Percentiles rank a stretch among this genome's conserved stretches.
Evolutionary conservation across 768 basidiomycete genomes (phyloP).

Genomic region (Russula griseocarnosa): DNA sequence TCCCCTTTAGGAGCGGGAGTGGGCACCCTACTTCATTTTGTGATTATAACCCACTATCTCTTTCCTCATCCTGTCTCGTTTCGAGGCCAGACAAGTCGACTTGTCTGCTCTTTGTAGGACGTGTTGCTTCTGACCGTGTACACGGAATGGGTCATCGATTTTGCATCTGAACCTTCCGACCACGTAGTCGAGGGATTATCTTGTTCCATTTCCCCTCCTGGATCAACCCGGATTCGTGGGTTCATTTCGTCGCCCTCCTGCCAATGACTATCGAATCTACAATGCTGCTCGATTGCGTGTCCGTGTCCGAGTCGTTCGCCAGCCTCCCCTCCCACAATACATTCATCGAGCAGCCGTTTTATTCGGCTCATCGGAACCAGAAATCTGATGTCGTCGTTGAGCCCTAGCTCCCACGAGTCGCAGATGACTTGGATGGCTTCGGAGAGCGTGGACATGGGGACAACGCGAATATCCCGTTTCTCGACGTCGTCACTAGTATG

Average conservation of each 20-base stretch:
- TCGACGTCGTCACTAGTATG: neutral
- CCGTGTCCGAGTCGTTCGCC: neutral
- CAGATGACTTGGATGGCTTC: neutral
- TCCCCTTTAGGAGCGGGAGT: too few species aligned
- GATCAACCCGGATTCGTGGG: neutral
- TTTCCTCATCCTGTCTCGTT: neutral
- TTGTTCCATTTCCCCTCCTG: neutral
- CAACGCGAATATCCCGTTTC: neutral
- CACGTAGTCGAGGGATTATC: neutral
- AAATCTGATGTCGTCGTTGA: neutral
- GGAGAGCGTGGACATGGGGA: neutral
- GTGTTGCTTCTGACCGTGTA: conserved; percentile 7
- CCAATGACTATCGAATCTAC: neutral
- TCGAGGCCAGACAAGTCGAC: neutral
- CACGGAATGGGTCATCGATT: neutral
- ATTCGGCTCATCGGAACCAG: neutral
- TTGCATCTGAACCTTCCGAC: neutral
- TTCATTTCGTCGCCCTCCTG: neutral
- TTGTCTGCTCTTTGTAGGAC: conserved; percentile 11
- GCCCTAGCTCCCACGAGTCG: neutral
- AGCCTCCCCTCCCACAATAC: neutral
- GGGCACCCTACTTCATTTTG: too few species aligned
- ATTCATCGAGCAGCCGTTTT: neutral
- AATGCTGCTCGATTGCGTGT: neutral
- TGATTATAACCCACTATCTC: neutral